Evolutionary conservation across 139 green algal genomes (phyloP).

Genomic region (Tetraselmis chui): DNA sequence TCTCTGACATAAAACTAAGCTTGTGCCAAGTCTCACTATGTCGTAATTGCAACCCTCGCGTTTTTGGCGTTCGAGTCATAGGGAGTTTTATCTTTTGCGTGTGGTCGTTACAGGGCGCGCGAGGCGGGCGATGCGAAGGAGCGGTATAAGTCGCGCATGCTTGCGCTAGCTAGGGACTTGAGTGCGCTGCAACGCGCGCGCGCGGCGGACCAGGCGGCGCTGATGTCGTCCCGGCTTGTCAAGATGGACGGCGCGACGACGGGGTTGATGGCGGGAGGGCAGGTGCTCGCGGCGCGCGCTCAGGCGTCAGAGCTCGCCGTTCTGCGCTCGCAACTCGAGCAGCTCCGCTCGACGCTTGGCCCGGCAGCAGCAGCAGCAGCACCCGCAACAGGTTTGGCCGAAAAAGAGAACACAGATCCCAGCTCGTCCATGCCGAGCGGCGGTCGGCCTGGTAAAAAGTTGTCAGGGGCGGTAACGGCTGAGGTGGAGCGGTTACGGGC

Average conservation of each 20-base stretch:
- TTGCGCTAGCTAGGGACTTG: not conserved
- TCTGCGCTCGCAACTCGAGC: conserved; percentile 21
- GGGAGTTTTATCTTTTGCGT: too few species aligned
- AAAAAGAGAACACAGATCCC: not conserved
- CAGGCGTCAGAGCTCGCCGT: conserved; percentile 21
- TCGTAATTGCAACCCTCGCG: too few species aligned
- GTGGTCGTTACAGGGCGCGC: not conserved
- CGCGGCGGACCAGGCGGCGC: not conserved
- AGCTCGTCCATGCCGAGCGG: not conserved
- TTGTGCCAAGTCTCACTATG: too few species aligned
- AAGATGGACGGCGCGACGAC: not conserved
- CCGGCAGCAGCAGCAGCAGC: not conserved
- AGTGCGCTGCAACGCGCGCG: not conserved
- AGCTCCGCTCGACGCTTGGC: conserved; percentile 19
- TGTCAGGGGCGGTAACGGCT: not conserved
- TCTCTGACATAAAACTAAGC: too few species aligned
- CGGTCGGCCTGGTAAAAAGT: not conserved
- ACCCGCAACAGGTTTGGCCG: not conserved
- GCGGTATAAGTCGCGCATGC: not conserved
- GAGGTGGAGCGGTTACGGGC: conserved; percentile 44
- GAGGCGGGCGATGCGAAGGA: not conserved
- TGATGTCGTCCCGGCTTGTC: not conserved
- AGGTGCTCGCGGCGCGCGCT: not conserved
- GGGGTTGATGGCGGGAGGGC: not conserved
- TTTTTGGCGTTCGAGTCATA: too few species aligned